Conservation (phyloP, 768 basidiomycete genomes). For the Cystofilobasidium ferigula region DNA sequence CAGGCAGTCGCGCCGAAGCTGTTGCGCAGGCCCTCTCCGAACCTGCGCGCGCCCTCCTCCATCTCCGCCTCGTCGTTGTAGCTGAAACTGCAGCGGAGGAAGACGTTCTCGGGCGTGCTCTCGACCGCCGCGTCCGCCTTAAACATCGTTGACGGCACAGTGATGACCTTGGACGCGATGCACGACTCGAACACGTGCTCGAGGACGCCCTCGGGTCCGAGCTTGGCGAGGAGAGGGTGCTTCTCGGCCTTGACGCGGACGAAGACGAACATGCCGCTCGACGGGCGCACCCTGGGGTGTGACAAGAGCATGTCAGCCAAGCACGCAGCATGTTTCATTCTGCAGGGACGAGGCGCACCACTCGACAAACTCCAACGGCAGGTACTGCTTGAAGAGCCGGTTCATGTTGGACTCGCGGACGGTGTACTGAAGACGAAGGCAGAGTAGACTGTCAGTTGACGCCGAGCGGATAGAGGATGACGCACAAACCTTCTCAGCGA, state of each 20-base stretch:
- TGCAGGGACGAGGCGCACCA: conserved; percentile 2
- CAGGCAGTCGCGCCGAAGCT: background rate
- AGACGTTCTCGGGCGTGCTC: conserved; percentile 6
- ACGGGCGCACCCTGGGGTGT: background rate
- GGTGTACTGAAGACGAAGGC: background rate
- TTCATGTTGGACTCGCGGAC: conserved; percentile 20
- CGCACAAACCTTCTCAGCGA: conserved; percentile 3
- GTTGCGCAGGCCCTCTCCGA: conserved; percentile 1
- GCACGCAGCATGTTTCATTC: background rate
- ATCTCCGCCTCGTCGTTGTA: conserved; percentile 11
- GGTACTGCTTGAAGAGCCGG: conserved; percentile 11
- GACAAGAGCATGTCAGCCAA: background rate
- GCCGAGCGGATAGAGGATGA: background rate
- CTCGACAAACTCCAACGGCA: conserved; percentile 8
- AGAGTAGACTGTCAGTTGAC: background rate
- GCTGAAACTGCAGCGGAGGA: conserved; percentile 10
- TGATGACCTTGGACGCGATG: conserved; percentile 10
- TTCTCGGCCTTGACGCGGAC: background rate
- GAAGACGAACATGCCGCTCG: background rate
- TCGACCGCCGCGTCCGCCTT: background rate
- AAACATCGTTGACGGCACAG: conserved; percentile 15
- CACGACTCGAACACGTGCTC: conserved; percentile 7
- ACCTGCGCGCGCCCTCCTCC: conserved; percentile 20
- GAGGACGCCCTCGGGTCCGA: conserved; percentile 12
- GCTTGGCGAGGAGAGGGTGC: conserved; percentile 11